Percentiles rank a stretch among this genome's conserved stretches.
These are phyloP conservation scores for Ophiostoma piceae DNA, from an alignment of 2,329 filamentous ascomycete species.

Conservation along the genomic window DNA sequence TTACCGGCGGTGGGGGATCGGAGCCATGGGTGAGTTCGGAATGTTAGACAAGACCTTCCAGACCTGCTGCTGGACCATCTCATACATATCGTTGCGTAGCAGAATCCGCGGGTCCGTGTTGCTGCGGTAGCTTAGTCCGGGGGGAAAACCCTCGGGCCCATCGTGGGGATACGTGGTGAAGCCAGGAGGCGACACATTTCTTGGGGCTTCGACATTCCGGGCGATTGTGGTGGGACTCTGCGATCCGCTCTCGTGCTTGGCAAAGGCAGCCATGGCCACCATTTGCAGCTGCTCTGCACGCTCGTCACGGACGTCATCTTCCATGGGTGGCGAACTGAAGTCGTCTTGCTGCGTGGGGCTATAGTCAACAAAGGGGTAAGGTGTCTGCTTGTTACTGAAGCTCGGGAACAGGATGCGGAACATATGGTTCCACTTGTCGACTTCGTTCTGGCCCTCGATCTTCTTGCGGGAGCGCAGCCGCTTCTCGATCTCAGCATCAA, in stretches of 20 bases:
- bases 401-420: constrained; percentile 38
- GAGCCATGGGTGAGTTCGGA: constrained; percentile 13
- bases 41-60: constrained; percentile 15
- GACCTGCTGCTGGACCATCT: constrained; percentile 22
- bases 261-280: not conserved
- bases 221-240: not conserved
- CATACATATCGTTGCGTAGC: not conserved
- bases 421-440: constrained; percentile 38
- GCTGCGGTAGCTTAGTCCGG: not conserved
- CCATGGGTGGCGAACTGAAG: not conserved
- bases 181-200: not conserved
- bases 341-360: not conserved
- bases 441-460: constrained; percentile 32
- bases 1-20: not conserved
- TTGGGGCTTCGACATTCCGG: not conserved
- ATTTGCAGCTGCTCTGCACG: not conserved
- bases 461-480: constrained; percentile 35
- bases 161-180: not conserved
- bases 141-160: not conserved
- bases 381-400: constrained; percentile 30
- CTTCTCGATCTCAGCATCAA: constrained; percentile 36
- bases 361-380: constrained; percentile 31
- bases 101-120: not conserved
- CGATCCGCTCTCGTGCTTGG: not conserved
- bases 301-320: not conserved